Conservation (phyloP, 176 grass and related monocot genomes). For the Poa pratensis region DNA sequence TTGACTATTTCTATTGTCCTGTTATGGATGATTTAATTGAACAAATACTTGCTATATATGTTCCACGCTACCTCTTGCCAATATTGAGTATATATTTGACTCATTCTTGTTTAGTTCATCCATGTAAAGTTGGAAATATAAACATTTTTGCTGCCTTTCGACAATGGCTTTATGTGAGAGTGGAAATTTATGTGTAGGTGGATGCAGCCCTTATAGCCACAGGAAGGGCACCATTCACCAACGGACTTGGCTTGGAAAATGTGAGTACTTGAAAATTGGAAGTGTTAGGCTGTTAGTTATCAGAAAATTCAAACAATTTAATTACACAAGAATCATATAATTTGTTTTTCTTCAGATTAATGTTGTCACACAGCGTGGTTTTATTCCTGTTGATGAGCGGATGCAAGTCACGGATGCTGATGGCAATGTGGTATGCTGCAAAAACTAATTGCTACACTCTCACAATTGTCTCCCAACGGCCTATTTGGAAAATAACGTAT, state of each 20-base stretch:
- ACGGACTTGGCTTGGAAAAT: constrained; percentile 98
- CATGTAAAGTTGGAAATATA: neutral
- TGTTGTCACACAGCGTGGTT: constrained; percentile 86
- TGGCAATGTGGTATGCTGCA: constrained; percentile 74
- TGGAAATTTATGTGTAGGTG: constrained; percentile 53
- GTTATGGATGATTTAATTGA: constrained; percentile 16
- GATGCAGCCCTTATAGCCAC: constrained; percentile 98
- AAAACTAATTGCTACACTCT: neutral
- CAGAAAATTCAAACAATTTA: constrained; percentile 3
- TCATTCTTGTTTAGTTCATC: constrained; percentile 6
- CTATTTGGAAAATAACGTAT: neutral
- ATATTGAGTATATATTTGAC: constrained; percentile 2
- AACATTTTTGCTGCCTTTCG: neutral
- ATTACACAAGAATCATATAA: constrained; percentile 23
- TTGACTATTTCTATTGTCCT: constrained; percentile 11
- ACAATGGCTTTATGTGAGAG: neutral
- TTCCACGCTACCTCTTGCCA: neutral
- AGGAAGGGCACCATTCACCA: constrained; percentile 94
- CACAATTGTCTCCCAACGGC: neutral
- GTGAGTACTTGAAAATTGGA: constrained; percentile 46
- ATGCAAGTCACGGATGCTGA: constrained; percentile 86
- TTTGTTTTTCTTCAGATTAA: constrained; percentile 67
- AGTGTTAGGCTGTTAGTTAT: neutral
- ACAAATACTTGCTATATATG: constrained; percentile 4
- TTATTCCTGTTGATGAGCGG: constrained; percentile 93